Percentiles rank a stretch among this genome's conserved stretches.
Evolutionary conservation across 2,329 filamentous ascomycete genomes (phyloP).

Genomic region (Camptophora hylomeconis): DNA sequence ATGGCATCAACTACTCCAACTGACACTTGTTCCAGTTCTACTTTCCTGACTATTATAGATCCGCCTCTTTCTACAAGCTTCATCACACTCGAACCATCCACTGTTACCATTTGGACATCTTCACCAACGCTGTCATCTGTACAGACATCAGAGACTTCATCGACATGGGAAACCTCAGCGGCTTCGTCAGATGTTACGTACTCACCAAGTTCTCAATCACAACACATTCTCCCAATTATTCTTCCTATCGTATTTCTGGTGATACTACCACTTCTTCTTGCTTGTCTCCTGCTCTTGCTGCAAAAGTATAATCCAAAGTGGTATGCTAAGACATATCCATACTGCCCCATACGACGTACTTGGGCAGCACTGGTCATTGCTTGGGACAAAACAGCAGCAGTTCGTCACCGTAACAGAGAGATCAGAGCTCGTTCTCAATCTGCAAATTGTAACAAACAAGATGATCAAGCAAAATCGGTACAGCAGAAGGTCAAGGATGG

Average conservation of each 20-base stretch:
- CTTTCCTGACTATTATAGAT: too few species aligned
- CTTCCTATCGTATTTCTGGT: background rate
- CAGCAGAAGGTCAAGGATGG: too few species aligned
- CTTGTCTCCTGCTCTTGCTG: background rate
- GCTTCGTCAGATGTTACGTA: background rate
- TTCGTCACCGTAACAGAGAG: slow-evolving; percentile 2
- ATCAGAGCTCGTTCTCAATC: slow-evolving; percentile 3
- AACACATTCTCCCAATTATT: background rate
- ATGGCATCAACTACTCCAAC: too few species aligned
- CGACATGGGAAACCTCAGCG: background rate
- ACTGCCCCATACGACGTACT: slow-evolving; percentile 2
- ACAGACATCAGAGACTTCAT: background rate
- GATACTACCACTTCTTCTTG: slow-evolving; percentile 1
- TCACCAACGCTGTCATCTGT: background rate
- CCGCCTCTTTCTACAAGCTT: background rate
- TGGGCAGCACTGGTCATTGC: background rate
- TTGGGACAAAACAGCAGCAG: background rate
- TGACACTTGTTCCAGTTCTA: too few species aligned
- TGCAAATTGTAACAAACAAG: too few species aligned
- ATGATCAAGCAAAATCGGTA: too few species aligned
- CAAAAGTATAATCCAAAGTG: background rate
- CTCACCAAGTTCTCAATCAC: slow-evolving; percentile 1
- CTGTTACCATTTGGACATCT: background rate
- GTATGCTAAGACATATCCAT: slow-evolving; percentile 2
- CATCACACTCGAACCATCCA: background rate